A percentile compares a stretch with the other conserved stretches of the same genome.
Conservation (phyloP, 78 protist genomes). For the Speleostelium caveatum region DNA sequence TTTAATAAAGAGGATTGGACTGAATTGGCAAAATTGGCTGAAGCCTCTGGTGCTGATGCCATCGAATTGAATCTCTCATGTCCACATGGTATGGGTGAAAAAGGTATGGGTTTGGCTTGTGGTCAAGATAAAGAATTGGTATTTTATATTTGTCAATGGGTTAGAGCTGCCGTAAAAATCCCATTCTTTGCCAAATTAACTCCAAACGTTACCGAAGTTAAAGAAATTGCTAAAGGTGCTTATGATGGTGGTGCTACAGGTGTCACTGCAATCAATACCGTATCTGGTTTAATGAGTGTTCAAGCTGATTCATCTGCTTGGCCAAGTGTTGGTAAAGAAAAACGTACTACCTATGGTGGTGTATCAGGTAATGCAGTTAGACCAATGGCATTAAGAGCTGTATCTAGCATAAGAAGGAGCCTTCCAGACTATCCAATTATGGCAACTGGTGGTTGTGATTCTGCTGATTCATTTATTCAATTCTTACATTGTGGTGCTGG, state of each 20-base stretch:
- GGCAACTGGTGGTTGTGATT: constrained; percentile 95
- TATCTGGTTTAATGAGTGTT: constrained; percentile 91
- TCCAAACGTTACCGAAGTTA: constrained; percentile 95
- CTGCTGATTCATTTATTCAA: constrained; percentile 92
- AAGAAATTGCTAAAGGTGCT: constrained; percentile 93
- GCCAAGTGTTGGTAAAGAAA: constrained; percentile 94
- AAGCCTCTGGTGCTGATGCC: constrained; percentile 92
- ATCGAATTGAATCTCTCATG: constrained; percentile 97
- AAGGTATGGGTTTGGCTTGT: constrained; percentile 96
- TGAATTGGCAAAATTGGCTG: constrained; percentile 87
- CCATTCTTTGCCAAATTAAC: constrained; percentile 98
- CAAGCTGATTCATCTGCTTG: constrained; percentile 86
- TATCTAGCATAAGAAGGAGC: constrained; percentile 80
- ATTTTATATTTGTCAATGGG: constrained; percentile 91
- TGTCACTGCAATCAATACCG: constrained; percentile 95
- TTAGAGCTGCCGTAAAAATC: constrained; percentile 77
- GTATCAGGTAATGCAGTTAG: constrained; percentile 95
- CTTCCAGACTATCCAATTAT: constrained; percentile 90
- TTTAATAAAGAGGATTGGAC: constrained; percentile 94
- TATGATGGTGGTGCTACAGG: constrained; percentile 96
- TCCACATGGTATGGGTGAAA: constrained; percentile 98
- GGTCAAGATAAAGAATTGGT: constrained; percentile 95
- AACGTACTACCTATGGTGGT: constrained; percentile 96
- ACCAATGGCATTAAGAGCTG: constrained; percentile 95
- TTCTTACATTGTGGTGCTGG: constrained; percentile 94